These are phyloP conservation scores for Leishmania lainsoni DNA, from an alignment of 208 protist species.

Conservation along the genomic window DNA sequence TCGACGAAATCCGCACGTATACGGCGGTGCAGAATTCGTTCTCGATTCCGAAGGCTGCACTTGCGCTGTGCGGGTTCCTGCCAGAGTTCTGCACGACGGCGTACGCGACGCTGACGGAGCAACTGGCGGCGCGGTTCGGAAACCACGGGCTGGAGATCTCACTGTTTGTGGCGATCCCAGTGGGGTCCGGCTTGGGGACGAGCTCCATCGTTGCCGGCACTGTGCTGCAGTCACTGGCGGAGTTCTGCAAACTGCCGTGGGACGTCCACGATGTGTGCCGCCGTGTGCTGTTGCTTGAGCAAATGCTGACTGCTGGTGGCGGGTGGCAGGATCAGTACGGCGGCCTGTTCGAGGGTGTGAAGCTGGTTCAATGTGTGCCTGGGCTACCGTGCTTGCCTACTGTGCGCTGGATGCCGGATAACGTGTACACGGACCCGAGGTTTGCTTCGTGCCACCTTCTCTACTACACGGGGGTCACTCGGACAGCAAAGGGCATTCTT, in stretches of 20 bases:
- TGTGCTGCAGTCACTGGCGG: conserved; percentile 43
- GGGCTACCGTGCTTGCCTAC: conserved; percentile 35
- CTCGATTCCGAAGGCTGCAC: conserved; percentile 65
- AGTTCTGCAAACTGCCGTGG: conserved; percentile 52
- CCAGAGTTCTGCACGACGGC: conserved; percentile 37
- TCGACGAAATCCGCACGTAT: conserved; percentile 50
- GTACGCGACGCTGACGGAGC: conserved; percentile 41
- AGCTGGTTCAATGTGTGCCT: conserved; percentile 42
- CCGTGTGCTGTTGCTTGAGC: conserved; percentile 62
- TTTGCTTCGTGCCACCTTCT: conserved; percentile 48
- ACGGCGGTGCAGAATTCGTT: conserved; percentile 44
- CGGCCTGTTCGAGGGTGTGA: conserved; percentile 51
- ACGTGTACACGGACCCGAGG: conserved; percentile 40
- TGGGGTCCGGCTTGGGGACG: conserved; percentile 69
- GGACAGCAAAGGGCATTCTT: conserved; percentile 50
- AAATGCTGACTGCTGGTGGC: conserved; percentile 70
- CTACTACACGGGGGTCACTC: conserved; percentile 69
- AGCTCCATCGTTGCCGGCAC: conserved; percentile 65
- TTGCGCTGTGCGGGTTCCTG: conserved; percentile 58
- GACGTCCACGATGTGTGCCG: conserved; percentile 44
- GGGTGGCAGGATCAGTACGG: conserved; percentile 79
- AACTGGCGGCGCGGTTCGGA: conserved; percentile 35
- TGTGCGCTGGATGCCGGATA: conserved; percentile 49
- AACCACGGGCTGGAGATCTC: conserved; percentile 59
- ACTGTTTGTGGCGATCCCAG: conserved; percentile 52